Evolutionary conservation across 108 stramenopile species (phyloP), one percentile per base, ranked within the genome.

Genomic region (Discostella stelligeroides): DNA sequence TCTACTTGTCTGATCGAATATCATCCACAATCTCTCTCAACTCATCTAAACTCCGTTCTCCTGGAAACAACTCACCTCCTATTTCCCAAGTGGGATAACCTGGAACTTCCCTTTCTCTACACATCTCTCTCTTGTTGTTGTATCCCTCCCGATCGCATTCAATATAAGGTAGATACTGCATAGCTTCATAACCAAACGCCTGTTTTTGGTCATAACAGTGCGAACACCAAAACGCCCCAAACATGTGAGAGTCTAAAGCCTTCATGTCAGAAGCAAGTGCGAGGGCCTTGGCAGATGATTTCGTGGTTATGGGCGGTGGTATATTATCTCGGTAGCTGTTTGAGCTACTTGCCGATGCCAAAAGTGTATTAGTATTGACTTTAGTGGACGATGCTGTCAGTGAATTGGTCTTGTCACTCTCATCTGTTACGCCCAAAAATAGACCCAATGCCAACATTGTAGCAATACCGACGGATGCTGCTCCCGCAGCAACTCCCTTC

Each of bases 51-150:
- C 83, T 76, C 72, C 86, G 84, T 68, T 98, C 94, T 13, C 97
- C 97, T 3, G 97, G 97, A 82, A 87, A 98, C 46, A 96, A 75
- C 62, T 95, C 82, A 3, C 97, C 97, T 37, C 79, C 82, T 64
- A 98, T 98, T 60, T 98, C 97, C 96, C 96, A 98, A 7, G 97
- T 98, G 10, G 97, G 97, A 84, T 95, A 98, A 29, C 97, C 97
- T 12, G 96, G 95, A 7, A 98, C 81, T 43, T 95, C 75, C 45
- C 72, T 76, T 28, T 80, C 82, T 53, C 86, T 85, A 76, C 96
- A 96, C 20, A 92, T 23, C 11, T 78, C 80, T 37, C 75, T 66
- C 80, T 94, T 81, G 41, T 79, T 82, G 29, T 88, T 64, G 57
- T 78, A 55, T 17, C 95, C 94, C 66, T 96, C 91, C 55, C 83